Evolutionary conservation across 495 filamentous ascomycete species (phyloP), one percentile per base, ranked within the genome.

Genomic region (Neurospora sp.): DNA sequence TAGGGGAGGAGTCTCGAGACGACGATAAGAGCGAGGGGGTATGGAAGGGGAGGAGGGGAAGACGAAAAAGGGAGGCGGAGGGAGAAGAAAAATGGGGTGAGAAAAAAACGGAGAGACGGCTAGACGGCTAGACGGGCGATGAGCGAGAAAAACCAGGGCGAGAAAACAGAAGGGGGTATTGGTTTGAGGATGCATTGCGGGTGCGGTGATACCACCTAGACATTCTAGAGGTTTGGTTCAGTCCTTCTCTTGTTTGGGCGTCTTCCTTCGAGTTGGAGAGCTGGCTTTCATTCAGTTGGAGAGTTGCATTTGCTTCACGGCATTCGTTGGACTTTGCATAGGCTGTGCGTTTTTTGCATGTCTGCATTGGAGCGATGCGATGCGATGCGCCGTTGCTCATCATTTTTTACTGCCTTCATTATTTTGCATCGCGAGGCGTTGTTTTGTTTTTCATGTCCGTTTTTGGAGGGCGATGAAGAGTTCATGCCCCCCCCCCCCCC

Each of bases 361-460:
- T 61, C 53, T 35, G 53, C 53, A 61, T 61, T 5, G 53, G 53
- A 61, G 5, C 14, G 0, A 35, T 16, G 53, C 53, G 53, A 27
- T 27, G 27, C 27, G 27, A 2, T 27, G 27, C 27, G 27, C 2
- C 27, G 27, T 27, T 27, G 27, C 27, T 27, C 27, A 27, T 27
- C 27, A 27, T 40, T 65, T 16, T 70, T 65, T 65, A 7, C 42
- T 39, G 20, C 20, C 11, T 72, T 68, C 27, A 27, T 27, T 27
- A 27, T 27, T 40, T 46, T 40, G 69, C 72, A 73, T 73, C 16
- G 68, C 69, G 18, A 70, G 69, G 69, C 40, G 48, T 73, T 71
- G 70, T 11, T 22, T 14, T 37, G 0, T 6, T n/a, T n/a, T 65
- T 68, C 0, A 40, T 40, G 46, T 53, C 39, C 37, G 14, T 0